These are phyloP conservation scores for Trametes pubescens DNA, from an alignment of 1,284 basidiomycete genomes.

Conservation along the genomic window DNA sequence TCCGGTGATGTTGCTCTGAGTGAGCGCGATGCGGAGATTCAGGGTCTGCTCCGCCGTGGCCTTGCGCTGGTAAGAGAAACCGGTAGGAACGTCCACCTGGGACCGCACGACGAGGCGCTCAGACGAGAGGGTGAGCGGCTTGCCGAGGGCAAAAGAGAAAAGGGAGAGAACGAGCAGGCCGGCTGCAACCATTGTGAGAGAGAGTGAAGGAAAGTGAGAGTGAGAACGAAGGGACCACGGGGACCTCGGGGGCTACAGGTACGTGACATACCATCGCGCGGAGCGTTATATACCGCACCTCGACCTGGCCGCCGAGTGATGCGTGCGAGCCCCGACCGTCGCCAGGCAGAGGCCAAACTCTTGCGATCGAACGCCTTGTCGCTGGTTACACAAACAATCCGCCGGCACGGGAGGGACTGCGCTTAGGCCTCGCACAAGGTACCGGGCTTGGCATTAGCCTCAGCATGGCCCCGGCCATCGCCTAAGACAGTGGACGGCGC, in stretches of 20 bases:
- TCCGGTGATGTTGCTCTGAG: conserved; percentile 36
- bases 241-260: conserved; percentile 52
- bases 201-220: conserved; percentile 30
- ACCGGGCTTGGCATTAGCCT: conserved; percentile 27
- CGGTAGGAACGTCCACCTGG: conserved; percentile 31
- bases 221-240: conserved; percentile 45
- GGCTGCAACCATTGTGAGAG: conserved; percentile 37
- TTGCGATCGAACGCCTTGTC: conserved; percentile 28
- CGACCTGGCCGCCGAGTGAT: conserved; percentile 8
- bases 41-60: conserved; percentile 30
- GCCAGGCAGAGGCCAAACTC: conserved; percentile 27
- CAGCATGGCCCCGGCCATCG: background rate
- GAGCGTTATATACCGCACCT: conserved; percentile 21
- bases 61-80: conserved; percentile 33
- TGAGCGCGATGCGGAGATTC: conserved; percentile 39
- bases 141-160: conserved; percentile 34
- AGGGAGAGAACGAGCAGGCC: conserved; percentile 36
- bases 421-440: conserved; percentile 19
- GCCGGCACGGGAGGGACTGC: conserved; percentile 23
- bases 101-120: conserved; percentile 46
- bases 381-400: conserved; percentile 22
- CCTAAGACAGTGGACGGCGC: background rate
- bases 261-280: background rate
- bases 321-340: conserved; percentile 20
- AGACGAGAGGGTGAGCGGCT: conserved; percentile 43